phyloP scores from a whole-genome alignment of 108 stramenopile genomes.

The Aurantiochytrium sp. region DNA sequence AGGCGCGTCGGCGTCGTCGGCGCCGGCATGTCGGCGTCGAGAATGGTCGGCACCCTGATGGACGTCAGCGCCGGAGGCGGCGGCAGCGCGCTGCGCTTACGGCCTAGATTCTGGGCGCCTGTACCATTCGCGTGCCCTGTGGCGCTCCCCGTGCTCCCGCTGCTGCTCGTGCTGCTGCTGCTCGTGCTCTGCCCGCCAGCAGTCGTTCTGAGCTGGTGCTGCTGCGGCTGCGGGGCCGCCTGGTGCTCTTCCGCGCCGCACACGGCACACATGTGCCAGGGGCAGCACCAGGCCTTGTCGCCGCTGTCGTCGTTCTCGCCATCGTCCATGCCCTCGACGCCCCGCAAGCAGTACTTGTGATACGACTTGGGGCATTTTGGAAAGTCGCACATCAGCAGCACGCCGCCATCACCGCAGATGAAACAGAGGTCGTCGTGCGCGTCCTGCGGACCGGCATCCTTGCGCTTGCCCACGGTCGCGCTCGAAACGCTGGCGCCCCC shows the following conservation, averaged over 20 bases:
- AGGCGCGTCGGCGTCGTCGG: not conserved
- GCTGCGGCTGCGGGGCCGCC: not conserved
- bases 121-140: not conserved
- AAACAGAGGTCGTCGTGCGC: not conserved
- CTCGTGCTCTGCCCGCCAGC: not conserved
- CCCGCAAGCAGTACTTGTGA: not conserved
- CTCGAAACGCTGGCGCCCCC: not conserved
- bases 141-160: too few relatives aligned
- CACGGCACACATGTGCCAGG: constrained; percentile 23
- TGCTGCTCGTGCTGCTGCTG: not conserved
- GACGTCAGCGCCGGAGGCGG: not conserved
- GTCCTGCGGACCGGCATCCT: not conserved
- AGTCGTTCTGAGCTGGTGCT: not conserved
- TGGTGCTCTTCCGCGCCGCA: not conserved
- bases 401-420: not conserved
- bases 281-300: not conserved
- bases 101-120: not conserved
- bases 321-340: not conserved
- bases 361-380: not conserved
- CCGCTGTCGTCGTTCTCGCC: not conserved
- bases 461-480: not conserved
- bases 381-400: constrained; percentile 12
- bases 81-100: not conserved
- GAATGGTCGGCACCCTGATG: not conserved
- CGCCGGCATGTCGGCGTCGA: not conserved